Conservation (phyloP, 2,329 filamentous ascomycete species). For the Hawksworthiomyces lignivorus region DNA sequence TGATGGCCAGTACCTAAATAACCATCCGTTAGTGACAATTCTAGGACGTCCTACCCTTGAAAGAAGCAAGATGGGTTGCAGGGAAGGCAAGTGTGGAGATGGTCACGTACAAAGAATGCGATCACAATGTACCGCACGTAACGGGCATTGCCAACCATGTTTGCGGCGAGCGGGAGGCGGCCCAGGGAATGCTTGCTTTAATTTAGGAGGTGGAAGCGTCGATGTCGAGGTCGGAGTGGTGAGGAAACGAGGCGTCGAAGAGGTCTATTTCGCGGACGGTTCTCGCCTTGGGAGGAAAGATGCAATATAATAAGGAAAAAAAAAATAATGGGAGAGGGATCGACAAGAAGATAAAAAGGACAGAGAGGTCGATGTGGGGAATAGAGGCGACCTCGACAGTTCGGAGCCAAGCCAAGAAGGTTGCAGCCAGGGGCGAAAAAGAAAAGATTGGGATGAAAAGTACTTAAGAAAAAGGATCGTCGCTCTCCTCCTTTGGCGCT, state of each 20-base stretch:
- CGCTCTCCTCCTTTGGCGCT: too few relatives aligned
- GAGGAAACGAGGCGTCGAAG: too few relatives aligned
- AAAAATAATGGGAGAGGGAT: too few relatives aligned
- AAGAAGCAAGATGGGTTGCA: background rate
- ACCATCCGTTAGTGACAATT: too few relatives aligned
- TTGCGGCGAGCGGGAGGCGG: too few relatives aligned
- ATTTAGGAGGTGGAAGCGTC: too few relatives aligned
- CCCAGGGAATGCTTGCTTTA: too few relatives aligned
- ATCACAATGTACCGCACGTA: conserved; percentile 73
- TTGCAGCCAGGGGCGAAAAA: conserved; percentile 2
- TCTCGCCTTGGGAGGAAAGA: too few relatives aligned
- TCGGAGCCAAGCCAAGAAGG: conserved; percentile 7
- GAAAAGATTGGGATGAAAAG: background rate
- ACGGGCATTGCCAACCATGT: conserved; percentile 60
- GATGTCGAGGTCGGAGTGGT: too few relatives aligned
- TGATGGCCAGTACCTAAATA: conserved; percentile 54
- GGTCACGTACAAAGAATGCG: conserved; percentile 61
- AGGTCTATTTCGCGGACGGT: too few relatives aligned
- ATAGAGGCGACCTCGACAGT: conserved; percentile 3
- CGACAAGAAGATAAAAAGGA: conserved; percentile 5
- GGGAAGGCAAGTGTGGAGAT: background rate
- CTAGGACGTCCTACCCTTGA: too few relatives aligned
- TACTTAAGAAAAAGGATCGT: background rate
- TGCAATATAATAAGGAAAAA: too few relatives aligned
- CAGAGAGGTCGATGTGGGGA: conserved; percentile 6